These are phyloP conservation scores for Cynanchum wilfordii DNA, from an alignment of 257 asterid genomes.

Conservation along the genomic window DNA sequence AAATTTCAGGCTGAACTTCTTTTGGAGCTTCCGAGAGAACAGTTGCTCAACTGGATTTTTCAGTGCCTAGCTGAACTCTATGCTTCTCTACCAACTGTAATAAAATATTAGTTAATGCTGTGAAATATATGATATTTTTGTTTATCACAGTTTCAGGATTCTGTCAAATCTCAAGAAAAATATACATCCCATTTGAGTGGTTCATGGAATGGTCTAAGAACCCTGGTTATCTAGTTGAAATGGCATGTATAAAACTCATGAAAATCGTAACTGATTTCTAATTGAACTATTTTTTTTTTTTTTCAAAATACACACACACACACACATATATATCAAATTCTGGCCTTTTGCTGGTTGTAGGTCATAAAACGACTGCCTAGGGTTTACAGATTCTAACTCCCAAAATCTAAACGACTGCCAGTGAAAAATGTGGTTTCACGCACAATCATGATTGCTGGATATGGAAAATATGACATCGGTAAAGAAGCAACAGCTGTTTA, in stretches of 20 bases:
- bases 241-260: not conserved
- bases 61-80: slow-evolving; percentile 88
- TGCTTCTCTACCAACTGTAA: slow-evolving; percentile 72
- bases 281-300: no score
- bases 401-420: no score
- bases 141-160: not conserved
- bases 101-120: slow-evolving; percentile 53
- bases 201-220: not conserved
- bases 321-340: no score
- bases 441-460: slow-evolving; percentile 58
- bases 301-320: no score
- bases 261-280: no score
- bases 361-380: no score
- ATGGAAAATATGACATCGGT: slow-evolving; percentile 51
- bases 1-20: slow-evolving; percentile 74
- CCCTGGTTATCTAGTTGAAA: slow-evolving; percentile 1
- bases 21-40: slow-evolving; percentile 92
- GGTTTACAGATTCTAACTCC: no score
- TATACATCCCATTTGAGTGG: slow-evolving; percentile 2
- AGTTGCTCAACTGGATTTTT: slow-evolving; percentile 91
- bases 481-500: slow-evolving; percentile 40
- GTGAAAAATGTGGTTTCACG: slow-evolving; percentile 44
- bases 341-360: no score
- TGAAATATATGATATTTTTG: slow-evolving; percentile 4
- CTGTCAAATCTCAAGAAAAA: not conserved